Conservation (phyloP, 1,139 yeast species). For the Yamadazyma atmosphaerica region DNA sequence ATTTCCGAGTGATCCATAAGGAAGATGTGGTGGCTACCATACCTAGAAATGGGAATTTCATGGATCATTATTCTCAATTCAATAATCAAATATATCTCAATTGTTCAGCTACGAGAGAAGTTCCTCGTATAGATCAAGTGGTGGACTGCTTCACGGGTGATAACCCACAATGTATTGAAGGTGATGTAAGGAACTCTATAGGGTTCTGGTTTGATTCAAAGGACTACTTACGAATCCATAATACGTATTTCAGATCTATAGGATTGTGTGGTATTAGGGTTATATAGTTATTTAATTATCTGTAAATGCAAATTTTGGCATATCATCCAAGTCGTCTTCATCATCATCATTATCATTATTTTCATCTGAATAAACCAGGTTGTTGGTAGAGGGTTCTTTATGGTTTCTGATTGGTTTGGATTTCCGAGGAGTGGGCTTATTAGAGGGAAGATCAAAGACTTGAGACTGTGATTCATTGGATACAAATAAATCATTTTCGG, state of each 20-base stretch:
- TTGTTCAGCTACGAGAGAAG: slow-evolving; percentile 27
- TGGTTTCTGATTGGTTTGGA: too few relatives aligned
- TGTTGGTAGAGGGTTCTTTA: neutral
- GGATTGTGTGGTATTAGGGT: slow-evolving; percentile 45
- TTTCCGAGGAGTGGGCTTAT: slow-evolving; percentile 6
- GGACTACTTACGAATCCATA: slow-evolving; percentile 41
- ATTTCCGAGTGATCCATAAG: slow-evolving; percentile 45
- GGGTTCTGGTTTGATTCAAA: slow-evolving; percentile 16
- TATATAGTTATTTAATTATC: slow-evolving; percentile 3
- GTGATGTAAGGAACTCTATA: slow-evolving; percentile 27
- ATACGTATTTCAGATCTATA: slow-evolving; percentile 48
- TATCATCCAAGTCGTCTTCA: slow-evolving; percentile 36
- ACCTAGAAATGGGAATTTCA: slow-evolving; percentile 30
- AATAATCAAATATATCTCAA: slow-evolving; percentile 49
- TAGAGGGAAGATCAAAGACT: slow-evolving; percentile 5
- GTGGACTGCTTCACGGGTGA: slow-evolving; percentile 33
- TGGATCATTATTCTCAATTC: slow-evolving; percentile 38
- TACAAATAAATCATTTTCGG: slow-evolving; percentile 9
- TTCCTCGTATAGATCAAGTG: slow-evolving; percentile 30
- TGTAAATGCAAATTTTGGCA: slow-evolving; percentile 40
- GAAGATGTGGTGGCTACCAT: slow-evolving; percentile 47
- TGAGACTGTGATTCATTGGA: slow-evolving; percentile 9
- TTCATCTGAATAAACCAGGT: slow-evolving; percentile 24
- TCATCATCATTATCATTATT: slow-evolving; percentile 31
- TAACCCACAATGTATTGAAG: slow-evolving; percentile 38